phyloP scores from a whole-genome alignment of 805 yeast species.

The Jamesozyma lodderae region DNA sequence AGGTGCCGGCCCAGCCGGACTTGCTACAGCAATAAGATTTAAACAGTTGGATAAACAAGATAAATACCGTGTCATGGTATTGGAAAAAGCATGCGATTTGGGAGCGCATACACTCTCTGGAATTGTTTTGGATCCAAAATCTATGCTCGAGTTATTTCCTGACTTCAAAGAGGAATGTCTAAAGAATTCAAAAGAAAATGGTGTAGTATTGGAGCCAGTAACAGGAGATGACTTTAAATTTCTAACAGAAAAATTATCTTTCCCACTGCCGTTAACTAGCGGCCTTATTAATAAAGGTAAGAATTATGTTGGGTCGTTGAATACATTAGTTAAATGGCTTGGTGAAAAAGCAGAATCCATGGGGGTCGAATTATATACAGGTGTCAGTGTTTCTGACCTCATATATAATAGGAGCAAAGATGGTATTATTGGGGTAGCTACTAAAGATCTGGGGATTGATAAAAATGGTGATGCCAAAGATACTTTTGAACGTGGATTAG shows the following conservation, averaged over 20 bases:
- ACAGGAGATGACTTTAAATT: conserved; percentile 60
- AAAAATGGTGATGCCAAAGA: conserved; percentile 69
- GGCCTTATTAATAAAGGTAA: conserved; percentile 73
- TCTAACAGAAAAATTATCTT: conserved; percentile 45
- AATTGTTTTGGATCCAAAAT: conserved; percentile 86
- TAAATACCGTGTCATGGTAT: conserved; percentile 72
- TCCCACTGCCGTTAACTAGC: conserved; percentile 88
- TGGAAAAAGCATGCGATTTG: conserved; percentile 89
- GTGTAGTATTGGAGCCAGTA: conserved; percentile 66
- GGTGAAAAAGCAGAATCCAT: conserved; percentile 85
- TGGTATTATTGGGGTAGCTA: conserved; percentile 78
- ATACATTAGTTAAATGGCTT: conserved; percentile 70
- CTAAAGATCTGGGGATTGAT: conserved; percentile 83
- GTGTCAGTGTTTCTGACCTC: conserved; percentile 76
- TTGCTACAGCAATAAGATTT: conserved; percentile 83
- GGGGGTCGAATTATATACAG: conserved; percentile 91
- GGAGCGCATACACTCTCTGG: conserved; percentile 92
- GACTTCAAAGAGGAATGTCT: conserved; percentile 46
- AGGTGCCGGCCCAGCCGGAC: conserved; percentile 97
- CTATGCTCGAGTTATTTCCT: conserved; percentile 75
- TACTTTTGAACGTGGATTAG: conserved; percentile 94
- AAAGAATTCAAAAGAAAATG: conserved; percentile 51
- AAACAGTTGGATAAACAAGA: conserved; percentile 78
- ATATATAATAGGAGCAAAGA: conserved; percentile 44
- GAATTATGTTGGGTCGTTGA: conserved; percentile 78